These are phyloP conservation scores for Tetrapisispora nanseiensis DNA, from an alignment of 805 yeast species.

Conservation along the genomic window DNA sequence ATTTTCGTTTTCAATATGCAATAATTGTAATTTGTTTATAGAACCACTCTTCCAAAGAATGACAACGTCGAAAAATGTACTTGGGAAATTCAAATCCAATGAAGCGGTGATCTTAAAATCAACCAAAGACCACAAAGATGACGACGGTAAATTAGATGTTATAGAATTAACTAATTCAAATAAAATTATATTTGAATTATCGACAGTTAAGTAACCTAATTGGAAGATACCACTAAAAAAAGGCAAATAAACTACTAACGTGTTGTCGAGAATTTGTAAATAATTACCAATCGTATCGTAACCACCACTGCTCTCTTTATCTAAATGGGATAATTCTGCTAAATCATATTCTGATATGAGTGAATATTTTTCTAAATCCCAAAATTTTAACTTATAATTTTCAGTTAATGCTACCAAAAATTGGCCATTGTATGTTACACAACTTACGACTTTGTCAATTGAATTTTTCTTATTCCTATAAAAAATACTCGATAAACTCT, in stretches of 20 bases:
- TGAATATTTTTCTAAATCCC: slow-evolving; percentile 19
- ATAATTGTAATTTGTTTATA: slow-evolving; percentile 36
- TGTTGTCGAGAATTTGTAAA: slow-evolving; percentile 28
- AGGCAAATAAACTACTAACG: slow-evolving; percentile 34
- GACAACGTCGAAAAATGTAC: slow-evolving; percentile 29
- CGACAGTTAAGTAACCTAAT: slow-evolving; percentile 27
- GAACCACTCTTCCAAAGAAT: slow-evolving; percentile 58
- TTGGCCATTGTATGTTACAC: slow-evolving; percentile 12
- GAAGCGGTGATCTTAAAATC: slow-evolving; percentile 22
- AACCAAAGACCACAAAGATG: slow-evolving; percentile 26
- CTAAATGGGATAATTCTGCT: slow-evolving; percentile 10
- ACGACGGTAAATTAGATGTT: slow-evolving; percentile 21
- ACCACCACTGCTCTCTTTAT: slow-evolving; percentile 7
- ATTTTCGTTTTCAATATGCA: slow-evolving; percentile 23
- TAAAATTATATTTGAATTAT: slow-evolving; percentile 8
- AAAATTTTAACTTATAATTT: slow-evolving; percentile 20
- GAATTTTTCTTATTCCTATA: slow-evolving; percentile 8
- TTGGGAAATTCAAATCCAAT: slow-evolving; percentile 11
- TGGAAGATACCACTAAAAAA: slow-evolving; percentile 36
- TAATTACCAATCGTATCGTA: slow-evolving; percentile 27
- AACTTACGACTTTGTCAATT: slow-evolving; percentile 17
- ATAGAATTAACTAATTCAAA: slow-evolving; percentile 10
- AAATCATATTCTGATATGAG: slow-evolving; percentile 16
- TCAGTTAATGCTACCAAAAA: slow-evolving; percentile 22
- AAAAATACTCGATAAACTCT: slow-evolving; percentile 27